A percentile compares a stretch with the other conserved stretches of the same genome.
These are phyloP conservation scores for Leccinum disarticulatum DNA, from an alignment of 768 basidiomycete species.

Conservation along the genomic window DNA sequence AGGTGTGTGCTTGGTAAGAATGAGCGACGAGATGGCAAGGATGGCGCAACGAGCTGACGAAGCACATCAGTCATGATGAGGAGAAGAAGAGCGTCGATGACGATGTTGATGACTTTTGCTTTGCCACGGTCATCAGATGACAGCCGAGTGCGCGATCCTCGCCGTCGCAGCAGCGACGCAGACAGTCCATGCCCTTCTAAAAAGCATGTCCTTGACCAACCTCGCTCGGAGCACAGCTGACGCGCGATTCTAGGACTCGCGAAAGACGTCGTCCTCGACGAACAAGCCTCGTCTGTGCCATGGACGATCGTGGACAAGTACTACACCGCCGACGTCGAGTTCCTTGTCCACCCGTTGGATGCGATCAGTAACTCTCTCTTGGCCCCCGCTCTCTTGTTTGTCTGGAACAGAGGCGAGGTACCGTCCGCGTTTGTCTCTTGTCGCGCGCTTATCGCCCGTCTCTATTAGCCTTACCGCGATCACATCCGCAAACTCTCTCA, in stretches of 20 bases:
- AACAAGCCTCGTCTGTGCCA: slow-evolving; percentile 39
- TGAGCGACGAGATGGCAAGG: neutral
- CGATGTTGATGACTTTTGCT: neutral
- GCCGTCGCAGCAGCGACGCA: slow-evolving; percentile 23
- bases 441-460: slow-evolving; percentile 6
- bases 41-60: slow-evolving; percentile 14
- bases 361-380: slow-evolving; percentile 36
- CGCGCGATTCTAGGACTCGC: slow-evolving; percentile 21
- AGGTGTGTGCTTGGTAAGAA: slow-evolving; percentile 5
- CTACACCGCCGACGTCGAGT: slow-evolving; percentile 76
- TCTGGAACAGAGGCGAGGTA: slow-evolving; percentile 71
- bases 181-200: slow-evolving; percentile 21
- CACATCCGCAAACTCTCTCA: slow-evolving; percentile 50
- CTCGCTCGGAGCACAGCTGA: slow-evolving; percentile 16
- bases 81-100: neutral
- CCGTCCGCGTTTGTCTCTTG: neutral
- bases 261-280: slow-evolving; percentile 17
- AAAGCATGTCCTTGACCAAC: slow-evolving; percentile 17
- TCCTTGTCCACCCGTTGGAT: slow-evolving; percentile 50
- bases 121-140: neutral
- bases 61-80: slow-evolving; percentile 7
- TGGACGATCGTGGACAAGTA: slow-evolving; percentile 84
- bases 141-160: slow-evolving; percentile 28
- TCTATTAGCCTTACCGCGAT: slow-evolving; percentile 59
- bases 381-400: slow-evolving; percentile 71